These are phyloP conservation scores for Phytophthora pisi DNA, from an alignment of 352 stramenopile genomes.

Conservation along the genomic window DNA sequence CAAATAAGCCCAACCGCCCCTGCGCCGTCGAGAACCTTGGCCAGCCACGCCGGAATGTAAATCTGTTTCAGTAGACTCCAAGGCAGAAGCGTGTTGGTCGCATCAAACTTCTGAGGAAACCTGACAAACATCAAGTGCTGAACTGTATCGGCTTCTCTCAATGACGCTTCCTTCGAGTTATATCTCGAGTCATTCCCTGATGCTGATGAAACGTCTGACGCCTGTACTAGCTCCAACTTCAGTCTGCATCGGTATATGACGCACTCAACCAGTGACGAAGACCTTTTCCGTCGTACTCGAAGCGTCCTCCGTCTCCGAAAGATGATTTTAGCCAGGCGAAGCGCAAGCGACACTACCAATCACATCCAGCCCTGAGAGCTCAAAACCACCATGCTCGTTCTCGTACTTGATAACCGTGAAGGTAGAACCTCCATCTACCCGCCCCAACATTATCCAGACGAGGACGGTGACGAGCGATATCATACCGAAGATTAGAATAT, in stretches of 20 bases:
- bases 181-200: background rate
- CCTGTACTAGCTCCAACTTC: conserved; percentile 17
- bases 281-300: conserved; percentile 7
- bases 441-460: conserved; percentile 22
- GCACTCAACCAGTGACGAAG: conserved; percentile 26
- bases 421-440: conserved; percentile 13
- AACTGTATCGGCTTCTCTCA: conserved; percentile 15
- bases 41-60: background rate
- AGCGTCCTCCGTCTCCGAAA: conserved; percentile 27
- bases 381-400: conserved; percentile 19
- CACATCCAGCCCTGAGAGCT: conserved; percentile 24
- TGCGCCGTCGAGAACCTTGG: conserved; percentile 4
- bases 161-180: conserved; percentile 15
- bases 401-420: conserved; percentile 28
- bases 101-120: conserved; percentile 10
- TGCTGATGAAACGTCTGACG: background rate
- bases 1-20: conserved; percentile 7
- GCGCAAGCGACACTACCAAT: conserved; percentile 32
- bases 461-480: conserved; percentile 18
- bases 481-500: conserved; percentile 17
- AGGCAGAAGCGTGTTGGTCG: conserved; percentile 8
- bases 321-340: conserved; percentile 34
- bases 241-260: conserved; percentile 32
- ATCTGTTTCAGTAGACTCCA: background rate
- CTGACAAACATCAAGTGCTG: conserved; percentile 33